Conservation (phyloP, 2,329 filamentous ascomycete species). For the Cytospora piceae region DNA sequence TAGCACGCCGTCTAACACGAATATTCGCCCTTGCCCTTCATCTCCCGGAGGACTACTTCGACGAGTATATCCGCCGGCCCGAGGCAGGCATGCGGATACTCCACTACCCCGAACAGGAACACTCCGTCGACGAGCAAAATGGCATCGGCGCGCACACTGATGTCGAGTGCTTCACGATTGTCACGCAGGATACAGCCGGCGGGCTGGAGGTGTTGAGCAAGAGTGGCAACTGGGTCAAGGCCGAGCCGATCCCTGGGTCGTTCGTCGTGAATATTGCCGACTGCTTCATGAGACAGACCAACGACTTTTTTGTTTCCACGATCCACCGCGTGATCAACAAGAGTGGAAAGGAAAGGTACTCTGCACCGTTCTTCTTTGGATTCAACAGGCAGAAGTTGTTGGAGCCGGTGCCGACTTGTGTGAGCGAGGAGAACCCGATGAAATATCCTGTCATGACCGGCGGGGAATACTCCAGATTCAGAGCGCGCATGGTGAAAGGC, state of each 20-base stretch:
- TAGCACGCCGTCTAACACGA: conserved; percentile 44
- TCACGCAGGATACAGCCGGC: conserved; percentile 48
- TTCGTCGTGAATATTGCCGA: conserved; percentile 53
- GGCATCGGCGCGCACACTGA: conserved; percentile 53
- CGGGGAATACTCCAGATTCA: conserved; percentile 39
- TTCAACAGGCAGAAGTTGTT: conserved; percentile 37
- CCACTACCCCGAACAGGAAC: conserved; percentile 33
- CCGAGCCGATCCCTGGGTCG: conserved; percentile 46
- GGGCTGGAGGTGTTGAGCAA: conserved; percentile 52
- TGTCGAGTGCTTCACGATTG: conserved; percentile 52
- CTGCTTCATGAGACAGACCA: conserved; percentile 46
- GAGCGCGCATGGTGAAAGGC: background rate
- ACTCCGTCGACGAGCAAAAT: conserved; percentile 34
- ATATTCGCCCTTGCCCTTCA: conserved; percentile 47
- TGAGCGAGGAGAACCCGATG: conserved; percentile 38
- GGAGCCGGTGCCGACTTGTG: conserved; percentile 40
- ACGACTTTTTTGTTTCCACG: conserved; percentile 48
- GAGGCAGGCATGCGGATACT: conserved; percentile 40
- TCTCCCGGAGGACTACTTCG: conserved; percentile 46
- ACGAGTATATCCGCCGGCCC: conserved; percentile 39
- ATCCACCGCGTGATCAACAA: conserved; percentile 46
- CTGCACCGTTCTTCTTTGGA: conserved; percentile 47
- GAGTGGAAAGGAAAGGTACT: conserved; percentile 43
- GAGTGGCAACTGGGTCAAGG: conserved; percentile 49
- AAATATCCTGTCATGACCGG: conserved; percentile 42